A percentile compares a stretch with the other conserved stretches of the same genome.
phyloP scores from a whole-genome alignment of 2,329 filamentous ascomycete species.

The Aspergillus vadensis region DNA sequence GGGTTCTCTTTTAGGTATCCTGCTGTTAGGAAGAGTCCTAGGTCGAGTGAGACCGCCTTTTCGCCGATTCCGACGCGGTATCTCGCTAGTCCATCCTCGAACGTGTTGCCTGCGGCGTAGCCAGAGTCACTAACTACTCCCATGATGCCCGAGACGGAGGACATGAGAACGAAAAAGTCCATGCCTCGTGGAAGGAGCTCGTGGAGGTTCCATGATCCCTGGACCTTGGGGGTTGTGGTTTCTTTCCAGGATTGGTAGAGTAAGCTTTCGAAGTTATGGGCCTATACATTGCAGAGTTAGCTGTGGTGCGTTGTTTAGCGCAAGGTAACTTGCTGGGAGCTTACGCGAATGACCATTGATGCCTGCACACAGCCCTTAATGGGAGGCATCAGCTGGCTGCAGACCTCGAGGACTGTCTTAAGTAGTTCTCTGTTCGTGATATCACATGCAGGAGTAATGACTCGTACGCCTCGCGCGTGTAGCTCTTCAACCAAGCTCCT shows the following conservation, averaged over 20 bases:
- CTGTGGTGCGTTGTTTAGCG: too few species aligned
- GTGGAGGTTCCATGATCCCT: slow-evolving; percentile 38
- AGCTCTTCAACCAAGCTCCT: slow-evolving; percentile 8
- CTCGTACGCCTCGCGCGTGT: not conserved
- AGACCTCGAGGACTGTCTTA: not conserved
- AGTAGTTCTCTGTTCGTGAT: not conserved
- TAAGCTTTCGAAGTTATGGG: slow-evolving; percentile 37
- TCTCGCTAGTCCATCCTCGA: slow-evolving; percentile 35
- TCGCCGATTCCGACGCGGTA: slow-evolving; percentile 24
- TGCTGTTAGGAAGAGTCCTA: slow-evolving; percentile 31
- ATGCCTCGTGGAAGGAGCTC: slow-evolving; percentile 30
- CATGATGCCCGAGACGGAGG: slow-evolving; percentile 42
- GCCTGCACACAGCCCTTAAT: slow-evolving; percentile 17
- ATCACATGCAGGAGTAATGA: slow-evolving; percentile 8
- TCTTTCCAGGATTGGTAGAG: not conserved
- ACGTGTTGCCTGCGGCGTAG: slow-evolving; percentile 42
- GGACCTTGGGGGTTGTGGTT: not conserved
- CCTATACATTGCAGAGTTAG: not conserved
- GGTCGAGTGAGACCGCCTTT: slow-evolving; percentile 14
- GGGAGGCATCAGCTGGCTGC: slow-evolving; percentile 4
- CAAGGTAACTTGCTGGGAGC: not conserved
- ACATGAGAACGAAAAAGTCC: slow-evolving; percentile 44
- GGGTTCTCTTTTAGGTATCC: slow-evolving; percentile 26
- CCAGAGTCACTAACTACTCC: slow-evolving; percentile 48
- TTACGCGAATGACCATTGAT: slow-evolving; percentile 11